Percentiles rank a stretch among this genome's conserved stretches.
Conservation (phyloP, 164 flowering plant species). For the Macadamia integrifolia region DNA sequence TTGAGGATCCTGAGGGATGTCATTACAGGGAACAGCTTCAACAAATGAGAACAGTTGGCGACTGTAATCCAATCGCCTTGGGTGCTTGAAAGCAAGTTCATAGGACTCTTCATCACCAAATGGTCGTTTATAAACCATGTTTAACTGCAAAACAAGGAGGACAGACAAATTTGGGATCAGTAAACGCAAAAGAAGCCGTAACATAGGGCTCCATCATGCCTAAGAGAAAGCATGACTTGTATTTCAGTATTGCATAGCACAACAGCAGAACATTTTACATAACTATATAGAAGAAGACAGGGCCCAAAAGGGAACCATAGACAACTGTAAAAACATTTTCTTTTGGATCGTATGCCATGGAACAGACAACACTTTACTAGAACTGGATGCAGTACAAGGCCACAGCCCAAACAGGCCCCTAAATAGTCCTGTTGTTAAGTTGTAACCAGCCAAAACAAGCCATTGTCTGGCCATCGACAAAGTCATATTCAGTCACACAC, state of each 20-base stretch:
- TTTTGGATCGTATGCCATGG: neutral
- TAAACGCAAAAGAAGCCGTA: neutral
- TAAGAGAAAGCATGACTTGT: neutral
- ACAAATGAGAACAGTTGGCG: neutral
- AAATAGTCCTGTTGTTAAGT: no score
- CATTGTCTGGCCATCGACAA: no score
- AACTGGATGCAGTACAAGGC: no score
- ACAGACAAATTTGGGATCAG: neutral
- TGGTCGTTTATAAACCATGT: conserved; percentile 47
- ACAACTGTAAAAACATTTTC: neutral
- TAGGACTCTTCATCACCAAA: conserved; percentile 28
- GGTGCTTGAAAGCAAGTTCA: conserved; percentile 26
- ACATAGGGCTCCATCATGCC: no score
- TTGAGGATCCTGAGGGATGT: conserved; percentile 10
- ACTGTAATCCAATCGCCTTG: neutral
- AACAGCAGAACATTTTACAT: neutral
- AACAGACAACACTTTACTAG: neutral
- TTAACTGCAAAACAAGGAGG: conserved; percentile 23
- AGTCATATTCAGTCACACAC: no score
- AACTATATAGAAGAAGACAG: neutral
- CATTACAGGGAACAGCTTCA: conserved; percentile 12
- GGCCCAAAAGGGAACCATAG: no score
- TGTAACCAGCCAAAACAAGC: no score
- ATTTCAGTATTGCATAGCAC: neutral
- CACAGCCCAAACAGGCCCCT: no score